Conservation (phyloP, 331 rosid genomes). For the Malus hybrid region DNA sequence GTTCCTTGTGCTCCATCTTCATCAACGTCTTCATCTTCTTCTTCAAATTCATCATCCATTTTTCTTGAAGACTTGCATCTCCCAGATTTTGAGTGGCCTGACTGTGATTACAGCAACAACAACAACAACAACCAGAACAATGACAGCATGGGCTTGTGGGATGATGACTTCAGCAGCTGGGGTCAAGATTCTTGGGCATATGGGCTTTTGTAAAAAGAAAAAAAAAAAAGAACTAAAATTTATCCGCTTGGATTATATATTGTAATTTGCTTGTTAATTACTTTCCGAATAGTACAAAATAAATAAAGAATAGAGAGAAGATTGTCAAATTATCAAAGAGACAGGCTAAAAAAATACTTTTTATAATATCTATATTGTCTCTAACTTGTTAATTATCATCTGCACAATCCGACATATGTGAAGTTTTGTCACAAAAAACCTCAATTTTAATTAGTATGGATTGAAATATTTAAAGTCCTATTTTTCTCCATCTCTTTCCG, state of each 20-base stretch:
- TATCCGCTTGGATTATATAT: constrained; percentile 4
- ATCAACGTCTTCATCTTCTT: constrained; percentile 36
- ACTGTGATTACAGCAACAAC: constrained; percentile 14
- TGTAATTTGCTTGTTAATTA: constrained; percentile 29
- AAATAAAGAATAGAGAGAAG: neutral
- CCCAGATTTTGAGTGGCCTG: constrained; percentile 53
- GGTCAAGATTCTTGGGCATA: constrained; percentile 46
- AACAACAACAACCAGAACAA: neutral
- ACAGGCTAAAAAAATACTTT: neutral
- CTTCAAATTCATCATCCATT: constrained; percentile 36
- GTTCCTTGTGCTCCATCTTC: constrained; percentile 37
- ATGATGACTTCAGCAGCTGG: constrained; percentile 59
- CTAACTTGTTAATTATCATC: no score
- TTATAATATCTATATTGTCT: no score
- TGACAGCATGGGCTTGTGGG: constrained; percentile 33
- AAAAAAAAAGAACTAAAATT: neutral
- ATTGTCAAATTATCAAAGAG: neutral
- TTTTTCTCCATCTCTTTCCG: no score
- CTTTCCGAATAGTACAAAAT: neutral
- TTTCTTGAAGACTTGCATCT: constrained; percentile 47
- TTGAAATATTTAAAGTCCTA: no score
- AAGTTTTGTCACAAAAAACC: no score
- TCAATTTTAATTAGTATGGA: no score
- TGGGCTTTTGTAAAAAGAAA: constrained; percentile 30
- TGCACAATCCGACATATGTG: no score